A percentile compares a stretch with the other conserved stretches of the same genome.
Evolutionary conservation across 371 early-diverging fungal genomes (phyloP).

Genomic region (Furculomyces boomerangus): DNA sequence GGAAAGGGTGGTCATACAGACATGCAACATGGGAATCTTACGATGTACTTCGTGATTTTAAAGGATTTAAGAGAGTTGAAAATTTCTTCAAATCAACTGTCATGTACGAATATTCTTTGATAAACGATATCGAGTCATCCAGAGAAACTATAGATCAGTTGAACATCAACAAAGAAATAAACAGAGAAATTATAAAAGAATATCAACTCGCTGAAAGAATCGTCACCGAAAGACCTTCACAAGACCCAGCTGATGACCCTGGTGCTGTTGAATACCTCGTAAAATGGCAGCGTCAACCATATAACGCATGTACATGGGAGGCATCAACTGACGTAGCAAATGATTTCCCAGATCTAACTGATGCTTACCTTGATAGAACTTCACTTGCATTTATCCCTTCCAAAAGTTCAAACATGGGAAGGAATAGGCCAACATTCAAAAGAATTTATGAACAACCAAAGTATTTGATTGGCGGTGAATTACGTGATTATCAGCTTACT

Average conservation of each 20-base stretch:
- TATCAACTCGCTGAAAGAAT: constrained; percentile 80
- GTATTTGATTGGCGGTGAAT: constrained; percentile 70
- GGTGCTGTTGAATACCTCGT: constrained; percentile 53
- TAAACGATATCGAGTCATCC: constrained; percentile 45
- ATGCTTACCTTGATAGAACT: constrained; percentile 65
- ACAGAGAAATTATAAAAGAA: constrained; percentile 61
- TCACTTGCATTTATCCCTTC: constrained; percentile 50
- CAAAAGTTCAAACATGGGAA: constrained; percentile 27
- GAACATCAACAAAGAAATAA: constrained; percentile 63
- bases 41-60: constrained; percentile 39
- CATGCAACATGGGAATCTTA: constrained; percentile 83
- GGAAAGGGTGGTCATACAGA: constrained; percentile 79
- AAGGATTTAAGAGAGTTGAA: constrained; percentile 79
- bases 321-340: constrained; percentile 37
- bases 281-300: constrained; percentile 81
- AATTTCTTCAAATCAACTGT: constrained; percentile 60
- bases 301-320: constrained; percentile 87
- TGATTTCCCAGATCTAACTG: constrained; percentile 57
- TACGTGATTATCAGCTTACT: constrained; percentile 93
- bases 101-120: constrained; percentile 36
- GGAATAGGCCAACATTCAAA: constrained; percentile 54
- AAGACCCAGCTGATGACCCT: constrained; percentile 2
- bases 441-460: constrained; percentile 58
- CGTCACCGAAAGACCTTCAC: constrained; percentile 26
- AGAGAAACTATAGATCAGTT: constrained; percentile 75